Conservation (phyloP, 768 basidiomycete species). For the Suillus subluteus region DNA sequence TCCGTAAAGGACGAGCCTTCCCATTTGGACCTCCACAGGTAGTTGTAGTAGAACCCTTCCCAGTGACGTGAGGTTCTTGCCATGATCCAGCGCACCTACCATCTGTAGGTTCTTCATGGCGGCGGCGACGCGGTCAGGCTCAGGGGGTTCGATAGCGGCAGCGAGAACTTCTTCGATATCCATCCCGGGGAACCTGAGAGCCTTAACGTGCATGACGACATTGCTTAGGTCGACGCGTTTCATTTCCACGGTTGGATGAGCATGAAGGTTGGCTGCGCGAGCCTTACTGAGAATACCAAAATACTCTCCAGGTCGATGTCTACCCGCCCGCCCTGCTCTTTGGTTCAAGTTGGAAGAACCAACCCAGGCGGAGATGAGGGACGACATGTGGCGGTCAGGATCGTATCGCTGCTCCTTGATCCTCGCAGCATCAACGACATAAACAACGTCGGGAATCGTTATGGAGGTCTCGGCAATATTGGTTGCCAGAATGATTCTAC, state of each 20-base stretch:
- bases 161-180: slow-evolving; percentile 85
- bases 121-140: slow-evolving; percentile 68
- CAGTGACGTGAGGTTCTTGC: slow-evolving; percentile 80
- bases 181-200: slow-evolving; percentile 86
- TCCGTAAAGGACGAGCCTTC: slow-evolving; percentile 86
- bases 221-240: slow-evolving; percentile 87
- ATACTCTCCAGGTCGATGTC: slow-evolving; percentile 90
- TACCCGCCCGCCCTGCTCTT: slow-evolving; percentile 89
- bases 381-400: slow-evolving; percentile 85
- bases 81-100: slow-evolving; percentile 83
- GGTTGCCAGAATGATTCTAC: slow-evolving; percentile 89
- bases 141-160: slow-evolving; percentile 89
- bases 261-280: slow-evolving; percentile 61
- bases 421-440: slow-evolving; percentile 88
- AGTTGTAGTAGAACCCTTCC: slow-evolving; percentile 88
- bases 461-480: slow-evolving; percentile 96
- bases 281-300: slow-evolving; percentile 76
- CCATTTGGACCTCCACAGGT: slow-evolving; percentile 89
- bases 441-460: slow-evolving; percentile 94
- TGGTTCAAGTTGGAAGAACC: slow-evolving; percentile 90
- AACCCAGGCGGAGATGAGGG: slow-evolving; percentile 89
- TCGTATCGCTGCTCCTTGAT: slow-evolving; percentile 91
- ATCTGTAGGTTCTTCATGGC: slow-evolving; percentile 81
- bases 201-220: slow-evolving; percentile 96
- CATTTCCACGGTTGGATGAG: slow-evolving; percentile 95